phyloP scores from a whole-genome alignment of 2,329 filamentous ascomycete species.

The Nemania sp. region DNA sequence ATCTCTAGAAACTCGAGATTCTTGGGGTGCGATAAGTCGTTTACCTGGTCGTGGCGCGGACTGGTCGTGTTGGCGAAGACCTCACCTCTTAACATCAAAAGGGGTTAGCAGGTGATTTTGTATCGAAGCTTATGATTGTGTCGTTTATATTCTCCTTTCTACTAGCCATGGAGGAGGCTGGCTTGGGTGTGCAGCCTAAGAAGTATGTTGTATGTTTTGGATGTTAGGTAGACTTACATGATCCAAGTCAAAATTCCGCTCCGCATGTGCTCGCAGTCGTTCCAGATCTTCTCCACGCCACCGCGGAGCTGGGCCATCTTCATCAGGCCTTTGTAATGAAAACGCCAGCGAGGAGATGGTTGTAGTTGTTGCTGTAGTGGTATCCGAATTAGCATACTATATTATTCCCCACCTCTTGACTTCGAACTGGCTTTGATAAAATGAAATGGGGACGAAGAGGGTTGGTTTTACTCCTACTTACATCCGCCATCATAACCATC shows the following conservation, averaged over 20 bases:
- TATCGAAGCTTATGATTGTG: neutral
- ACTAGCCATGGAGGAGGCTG: neutral
- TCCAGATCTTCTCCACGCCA: constrained; percentile 42
- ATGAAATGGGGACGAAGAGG: neutral
- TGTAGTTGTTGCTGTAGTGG: constrained; percentile 34
- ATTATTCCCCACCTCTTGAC: no score
- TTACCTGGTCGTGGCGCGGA: constrained; percentile 46
- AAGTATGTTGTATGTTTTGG: neutral
- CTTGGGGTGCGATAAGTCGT: constrained; percentile 37
- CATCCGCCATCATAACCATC: constrained; percentile 48
- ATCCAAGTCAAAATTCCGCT: constrained; percentile 39
- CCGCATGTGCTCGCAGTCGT: constrained; percentile 34
- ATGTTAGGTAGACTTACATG: constrained; percentile 44
- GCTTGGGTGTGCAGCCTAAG: neutral
- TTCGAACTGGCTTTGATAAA: neutral
- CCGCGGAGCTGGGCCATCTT: constrained; percentile 50
- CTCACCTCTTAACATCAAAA: constrained; percentile 40
- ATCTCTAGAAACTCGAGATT: constrained; percentile 44
- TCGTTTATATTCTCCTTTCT: neutral
- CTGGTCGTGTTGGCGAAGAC: constrained; percentile 52
- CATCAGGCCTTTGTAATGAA: constrained; percentile 49
- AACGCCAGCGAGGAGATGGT: constrained; percentile 46
- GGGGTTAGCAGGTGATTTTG: neutral
- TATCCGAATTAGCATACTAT: constrained; percentile 21
- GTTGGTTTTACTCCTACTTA: constrained; percentile 36